phyloP scores from a whole-genome alignment of 2,329 filamentous ascomycete species.

The Pyrenophora graminea region DNA sequence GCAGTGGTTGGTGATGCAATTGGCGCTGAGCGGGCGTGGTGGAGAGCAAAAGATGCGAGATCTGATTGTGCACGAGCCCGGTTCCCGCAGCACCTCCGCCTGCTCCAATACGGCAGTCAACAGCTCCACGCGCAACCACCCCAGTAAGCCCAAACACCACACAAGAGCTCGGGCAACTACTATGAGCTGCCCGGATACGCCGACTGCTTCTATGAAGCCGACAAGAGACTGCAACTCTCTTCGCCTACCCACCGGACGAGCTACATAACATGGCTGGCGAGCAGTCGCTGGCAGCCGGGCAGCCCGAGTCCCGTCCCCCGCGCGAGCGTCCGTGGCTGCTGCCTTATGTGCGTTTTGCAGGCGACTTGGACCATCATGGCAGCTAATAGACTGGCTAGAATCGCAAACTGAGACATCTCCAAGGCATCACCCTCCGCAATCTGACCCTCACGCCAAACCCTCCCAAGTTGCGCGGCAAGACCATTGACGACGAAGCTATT shows the following conservation, averaged over 20 bases:
- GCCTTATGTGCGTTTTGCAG: constrained; percentile 36
- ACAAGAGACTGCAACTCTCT: not conserved
- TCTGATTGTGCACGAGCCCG: constrained; percentile 13
- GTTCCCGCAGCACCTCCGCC: constrained; percentile 12
- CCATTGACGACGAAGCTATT: constrained; percentile 76
- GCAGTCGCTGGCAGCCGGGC: constrained; percentile 13
- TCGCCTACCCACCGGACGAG: constrained; percentile 1
- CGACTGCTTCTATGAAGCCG: constrained; percentile 11
- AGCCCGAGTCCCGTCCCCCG: constrained; percentile 20
- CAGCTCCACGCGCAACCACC: constrained; percentile 15
- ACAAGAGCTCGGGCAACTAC: constrained; percentile 3
- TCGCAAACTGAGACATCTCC: constrained; percentile 83
- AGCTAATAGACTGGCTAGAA: constrained; percentile 60
- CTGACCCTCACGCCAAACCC: constrained; percentile 65
- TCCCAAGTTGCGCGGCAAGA: constrained; percentile 58
- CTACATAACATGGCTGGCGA: constrained; percentile 34
- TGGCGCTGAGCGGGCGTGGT: not conserved
- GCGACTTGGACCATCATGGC: not conserved
- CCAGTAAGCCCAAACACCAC: not conserved
- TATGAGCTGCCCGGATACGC: constrained; percentile 16
- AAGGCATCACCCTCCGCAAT: constrained; percentile 85
- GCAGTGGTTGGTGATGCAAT: constrained; percentile 13
- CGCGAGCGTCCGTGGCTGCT: constrained; percentile 47
- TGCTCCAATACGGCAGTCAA: constrained; percentile 24
- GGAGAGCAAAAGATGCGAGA: constrained; percentile 18